Evolutionary conservation across 164 flowering plant genomes (phyloP), one percentile per base, ranked within the genome.

Genomic region (Santalum album): DNA sequence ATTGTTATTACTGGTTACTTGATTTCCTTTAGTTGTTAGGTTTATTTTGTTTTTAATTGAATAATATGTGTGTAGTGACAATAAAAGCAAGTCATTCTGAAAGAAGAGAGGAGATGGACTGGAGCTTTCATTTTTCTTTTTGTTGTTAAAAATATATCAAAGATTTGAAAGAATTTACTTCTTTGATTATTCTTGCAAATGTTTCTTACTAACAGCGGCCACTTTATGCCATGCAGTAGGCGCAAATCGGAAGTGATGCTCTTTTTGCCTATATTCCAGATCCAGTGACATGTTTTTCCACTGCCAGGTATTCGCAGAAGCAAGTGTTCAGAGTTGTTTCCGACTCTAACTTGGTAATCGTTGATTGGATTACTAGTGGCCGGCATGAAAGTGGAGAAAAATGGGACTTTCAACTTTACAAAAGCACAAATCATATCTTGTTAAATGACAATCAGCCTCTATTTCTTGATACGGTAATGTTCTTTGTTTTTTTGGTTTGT

Each of bases 281-380:
- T 73, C 99, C 99, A 17, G 97, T 92, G 47, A 90, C 99, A 23
- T 92, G 97, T 66, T 92, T 92, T 68, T 72, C 96, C 49, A 79
- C 87, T 35, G 91, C 96, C 69, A 80, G 77, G 49, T 92, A 92
- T 65, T 65, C 70, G 42, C 99, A 92, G 63, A 83, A 75, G 70
- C 99, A 92, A 75, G 74, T 79, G 10, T 92, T 92, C 65, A 82
- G 74, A 52, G 62, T 84, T 62, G 36, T 32, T 56, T 64, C 79
- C 2, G 80, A 79, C 55, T 92, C 99, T 38, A 89, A 65, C 74
- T 68, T 92, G 77, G 73, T 92, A 22, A 14, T 92, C 46, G 99
- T 92, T 57, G 99, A 92, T 72, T 92, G 99, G 99, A 71, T 92
- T 54, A 92, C 99, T n/a, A 85, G 99, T 73, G 99, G 99, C 23